phyloP scores from a whole-genome alignment of 768 basidiomycete species.

The Peribolospora baueri region DNA sequence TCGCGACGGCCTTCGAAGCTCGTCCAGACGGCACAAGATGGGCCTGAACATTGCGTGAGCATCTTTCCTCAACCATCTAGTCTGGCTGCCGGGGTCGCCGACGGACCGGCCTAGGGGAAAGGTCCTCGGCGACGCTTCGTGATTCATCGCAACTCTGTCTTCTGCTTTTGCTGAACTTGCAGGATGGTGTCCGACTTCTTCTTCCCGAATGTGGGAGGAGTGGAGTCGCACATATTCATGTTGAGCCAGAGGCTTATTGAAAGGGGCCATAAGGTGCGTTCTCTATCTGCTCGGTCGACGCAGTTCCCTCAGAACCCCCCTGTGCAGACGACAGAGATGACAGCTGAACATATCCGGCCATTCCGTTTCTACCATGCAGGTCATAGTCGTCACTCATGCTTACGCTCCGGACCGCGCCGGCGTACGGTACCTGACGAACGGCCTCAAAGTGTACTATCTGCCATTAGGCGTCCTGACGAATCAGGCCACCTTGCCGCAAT shows the following conservation, averaged over 20 bases:
- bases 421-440: constrained; percentile 63
- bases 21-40: too few relatives aligned
- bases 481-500: constrained; percentile 69
- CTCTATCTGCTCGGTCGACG: neutral
- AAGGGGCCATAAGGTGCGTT: constrained; percentile 55
- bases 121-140: too few relatives aligned
- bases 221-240: constrained; percentile 91
- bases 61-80: too few relatives aligned
- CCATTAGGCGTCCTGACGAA: constrained; percentile 22
- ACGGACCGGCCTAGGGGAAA: too few relatives aligned
- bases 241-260: constrained; percentile 57
- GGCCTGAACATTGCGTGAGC: too few relatives aligned
- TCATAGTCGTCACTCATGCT: constrained; percentile 82
- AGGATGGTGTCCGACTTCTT: constrained; percentile 98
- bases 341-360: neutral
- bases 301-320: neutral
- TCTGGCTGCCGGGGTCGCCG: too few relatives aligned
- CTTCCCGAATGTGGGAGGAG: constrained; percentile 76
- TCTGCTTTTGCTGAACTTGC: neutral
- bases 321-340: neutral
- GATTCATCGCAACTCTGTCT: too few relatives aligned
- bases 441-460: constrained; percentile 80
- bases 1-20: too few relatives aligned
- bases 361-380: constrained; percentile 25
- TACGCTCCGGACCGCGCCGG: constrained; percentile 67